Conservation (phyloP, 495 filamentous ascomycete species). For the Lindgomyces ingoldianus region DNA sequence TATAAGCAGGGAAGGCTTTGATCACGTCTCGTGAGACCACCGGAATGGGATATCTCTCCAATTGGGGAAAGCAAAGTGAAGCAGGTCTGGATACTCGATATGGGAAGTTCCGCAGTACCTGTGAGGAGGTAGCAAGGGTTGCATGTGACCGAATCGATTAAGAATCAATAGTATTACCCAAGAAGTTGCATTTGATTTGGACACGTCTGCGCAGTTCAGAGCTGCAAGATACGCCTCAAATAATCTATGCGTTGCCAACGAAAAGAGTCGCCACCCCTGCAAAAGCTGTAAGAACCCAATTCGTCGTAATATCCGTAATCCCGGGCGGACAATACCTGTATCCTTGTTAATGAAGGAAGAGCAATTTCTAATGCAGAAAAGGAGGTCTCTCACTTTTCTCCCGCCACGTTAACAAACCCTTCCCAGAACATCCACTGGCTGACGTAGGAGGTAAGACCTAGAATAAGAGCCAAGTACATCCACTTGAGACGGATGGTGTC, state of each 20-base stretch:
- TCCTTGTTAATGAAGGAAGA: neutral
- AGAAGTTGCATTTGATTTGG: neutral
- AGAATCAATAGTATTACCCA: neutral
- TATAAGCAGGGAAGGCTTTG: neutral
- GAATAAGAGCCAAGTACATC: neutral
- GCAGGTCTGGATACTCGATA: neutral
- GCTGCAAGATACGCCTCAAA: neutral
- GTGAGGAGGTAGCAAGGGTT: neutral
- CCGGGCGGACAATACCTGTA: slow-evolving; percentile 1
- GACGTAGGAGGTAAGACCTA: neutral
- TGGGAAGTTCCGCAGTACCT: neutral
- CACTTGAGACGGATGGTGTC: neutral
- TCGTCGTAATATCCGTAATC: slow-evolving; percentile 1
- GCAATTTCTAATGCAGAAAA: neutral
- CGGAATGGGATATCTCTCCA: neutral
- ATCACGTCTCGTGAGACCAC: neutral
- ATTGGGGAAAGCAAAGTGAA: neutral
- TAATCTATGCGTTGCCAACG: slow-evolving; percentile 2
- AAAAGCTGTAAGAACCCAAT: slow-evolving; percentile 1
- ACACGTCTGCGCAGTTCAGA: neutral
- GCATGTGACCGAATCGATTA: neutral
- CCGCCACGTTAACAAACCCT: slow-evolving; percentile 1
- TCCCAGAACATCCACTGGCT: slow-evolving; percentile 5
- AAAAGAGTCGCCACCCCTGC: neutral
- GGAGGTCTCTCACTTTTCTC: neutral